These are phyloP conservation scores for Aspergillus egyptiacus DNA, from an alignment of 495 filamentous ascomycete genomes.

Conservation along the genomic window DNA sequence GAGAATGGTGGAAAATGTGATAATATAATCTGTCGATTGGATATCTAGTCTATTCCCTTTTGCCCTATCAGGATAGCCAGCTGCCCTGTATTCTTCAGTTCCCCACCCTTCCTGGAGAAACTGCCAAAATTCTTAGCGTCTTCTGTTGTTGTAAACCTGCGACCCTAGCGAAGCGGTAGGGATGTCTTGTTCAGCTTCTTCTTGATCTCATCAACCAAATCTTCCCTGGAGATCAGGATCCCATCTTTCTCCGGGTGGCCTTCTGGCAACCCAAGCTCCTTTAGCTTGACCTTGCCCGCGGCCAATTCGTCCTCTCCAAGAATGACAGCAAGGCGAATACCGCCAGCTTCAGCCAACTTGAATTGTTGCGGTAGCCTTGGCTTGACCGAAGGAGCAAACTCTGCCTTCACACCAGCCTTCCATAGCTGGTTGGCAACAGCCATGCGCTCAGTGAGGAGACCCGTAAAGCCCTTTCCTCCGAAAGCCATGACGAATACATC, in stretches of 20 bases:
- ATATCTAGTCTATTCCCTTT: constrained; percentile 14
- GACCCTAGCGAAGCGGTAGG: neutral
- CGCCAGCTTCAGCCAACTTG: constrained; percentile 66
- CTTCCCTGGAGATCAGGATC: constrained; percentile 56
- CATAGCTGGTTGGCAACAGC: constrained; percentile 64
- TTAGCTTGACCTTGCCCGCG: constrained; percentile 70
- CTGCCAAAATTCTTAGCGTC: neutral
- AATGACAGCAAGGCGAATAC: constrained; percentile 68
- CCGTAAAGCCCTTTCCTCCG: constrained; percentile 80
- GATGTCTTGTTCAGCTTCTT: constrained; percentile 7
- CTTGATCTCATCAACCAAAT: constrained; percentile 58
- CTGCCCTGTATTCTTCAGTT: constrained; percentile 11
- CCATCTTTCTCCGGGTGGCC: constrained; percentile 85
- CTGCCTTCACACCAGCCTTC: constrained; percentile 76
- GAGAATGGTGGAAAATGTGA: neutral
- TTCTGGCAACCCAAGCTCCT: constrained; percentile 73
- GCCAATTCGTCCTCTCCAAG: constrained; percentile 75
- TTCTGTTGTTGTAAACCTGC: neutral
- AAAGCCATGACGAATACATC: constrained; percentile 92
- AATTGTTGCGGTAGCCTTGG: constrained; percentile 74
- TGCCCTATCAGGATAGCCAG: constrained; percentile 15
- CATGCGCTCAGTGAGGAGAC: constrained; percentile 77
- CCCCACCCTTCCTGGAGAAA: neutral
- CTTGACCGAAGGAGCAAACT: constrained; percentile 75
- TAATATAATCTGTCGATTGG: constrained; percentile 1